Percentiles rank a stretch among this genome's conserved stretches.
Conservation (phyloP, 495 filamentous ascomycete species). For the Bacidia rubella region DNA sequence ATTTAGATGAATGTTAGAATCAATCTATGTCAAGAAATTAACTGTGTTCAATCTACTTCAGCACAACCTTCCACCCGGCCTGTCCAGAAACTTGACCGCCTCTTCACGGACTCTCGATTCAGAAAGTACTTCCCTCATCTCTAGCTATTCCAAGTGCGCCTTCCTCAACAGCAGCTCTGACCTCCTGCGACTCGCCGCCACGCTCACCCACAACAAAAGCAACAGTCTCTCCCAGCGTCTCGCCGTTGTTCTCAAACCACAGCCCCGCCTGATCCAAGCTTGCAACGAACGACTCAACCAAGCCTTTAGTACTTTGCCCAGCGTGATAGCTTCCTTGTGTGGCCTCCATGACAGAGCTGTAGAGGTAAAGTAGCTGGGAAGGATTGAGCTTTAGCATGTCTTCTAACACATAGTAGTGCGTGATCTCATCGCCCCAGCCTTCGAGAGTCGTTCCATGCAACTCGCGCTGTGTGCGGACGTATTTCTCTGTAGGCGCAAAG, state of each 20-base stretch:
- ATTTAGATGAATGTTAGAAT: no score
- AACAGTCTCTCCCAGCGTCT: constrained; percentile 42
- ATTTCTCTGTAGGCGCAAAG: constrained; percentile 12
- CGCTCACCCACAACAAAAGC: constrained; percentile 33
- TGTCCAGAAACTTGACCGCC: no score
- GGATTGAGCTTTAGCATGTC: constrained; percentile 55
- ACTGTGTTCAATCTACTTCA: no score
- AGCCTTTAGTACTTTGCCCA: constrained; percentile 29
- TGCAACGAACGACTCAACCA: constrained; percentile 39
- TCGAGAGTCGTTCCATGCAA: constrained; percentile 30
- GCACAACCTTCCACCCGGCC: no score
- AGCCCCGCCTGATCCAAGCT: constrained; percentile 29
- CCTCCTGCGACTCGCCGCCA: constrained; percentile 21
- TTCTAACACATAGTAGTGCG: constrained; percentile 50
- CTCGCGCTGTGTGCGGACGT: constrained; percentile 21
- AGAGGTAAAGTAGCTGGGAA: constrained; percentile 41
- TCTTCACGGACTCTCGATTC: no score
- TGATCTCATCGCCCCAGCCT: constrained; percentile 51
- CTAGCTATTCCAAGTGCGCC: constrained; percentile 12
- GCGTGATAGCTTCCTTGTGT: not conserved
- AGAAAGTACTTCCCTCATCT: not conserved
- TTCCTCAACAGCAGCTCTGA: constrained; percentile 8
- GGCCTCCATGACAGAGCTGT: constrained; percentile 30
- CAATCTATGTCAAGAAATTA: no score
- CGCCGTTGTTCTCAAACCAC: constrained; percentile 52